Conservation (phyloP, 2,329 filamentous ascomycete genomes). For the Colletotrichum graminicola region DNA sequence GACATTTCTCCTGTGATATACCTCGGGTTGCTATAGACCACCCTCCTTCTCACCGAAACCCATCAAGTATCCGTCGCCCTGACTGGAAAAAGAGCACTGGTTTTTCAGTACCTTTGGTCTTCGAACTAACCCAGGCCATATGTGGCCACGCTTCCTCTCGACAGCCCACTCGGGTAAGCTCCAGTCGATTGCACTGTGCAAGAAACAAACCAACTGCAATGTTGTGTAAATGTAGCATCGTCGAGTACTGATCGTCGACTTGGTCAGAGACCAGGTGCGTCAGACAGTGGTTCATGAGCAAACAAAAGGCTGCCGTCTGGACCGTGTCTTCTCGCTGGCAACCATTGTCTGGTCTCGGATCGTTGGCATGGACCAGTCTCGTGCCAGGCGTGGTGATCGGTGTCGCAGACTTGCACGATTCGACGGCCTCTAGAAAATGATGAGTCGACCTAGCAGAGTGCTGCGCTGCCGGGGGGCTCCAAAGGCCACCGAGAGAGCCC, state of each 20-base stretch:
- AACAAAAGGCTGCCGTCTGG: too few relatives aligned
- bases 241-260: not conserved
- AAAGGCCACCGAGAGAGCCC: not conserved
- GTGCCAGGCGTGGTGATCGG: not conserved
- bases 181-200: not conserved
- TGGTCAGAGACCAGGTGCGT: not conserved
- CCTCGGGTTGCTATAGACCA: not conserved
- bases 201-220: not conserved
- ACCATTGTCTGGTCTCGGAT: not conserved
- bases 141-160: not conserved
- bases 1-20: not conserved
- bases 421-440: not conserved
- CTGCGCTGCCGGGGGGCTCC: not conserved
- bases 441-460: not conserved
- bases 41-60: too few relatives aligned
- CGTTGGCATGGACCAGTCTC: too few relatives aligned
- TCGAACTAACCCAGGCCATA: not conserved
- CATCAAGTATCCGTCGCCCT: too few relatives aligned
- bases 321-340: not conserved
- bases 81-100: not conserved
- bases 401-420: not conserved
- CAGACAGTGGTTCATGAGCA: not conserved
- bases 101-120: not conserved
- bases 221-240: not conserved
- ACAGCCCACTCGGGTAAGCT: not conserved